phyloP scores from a whole-genome alignment of 2,329 filamentous ascomycete genomes.

The Ophiosphaerella herpotricha region DNA sequence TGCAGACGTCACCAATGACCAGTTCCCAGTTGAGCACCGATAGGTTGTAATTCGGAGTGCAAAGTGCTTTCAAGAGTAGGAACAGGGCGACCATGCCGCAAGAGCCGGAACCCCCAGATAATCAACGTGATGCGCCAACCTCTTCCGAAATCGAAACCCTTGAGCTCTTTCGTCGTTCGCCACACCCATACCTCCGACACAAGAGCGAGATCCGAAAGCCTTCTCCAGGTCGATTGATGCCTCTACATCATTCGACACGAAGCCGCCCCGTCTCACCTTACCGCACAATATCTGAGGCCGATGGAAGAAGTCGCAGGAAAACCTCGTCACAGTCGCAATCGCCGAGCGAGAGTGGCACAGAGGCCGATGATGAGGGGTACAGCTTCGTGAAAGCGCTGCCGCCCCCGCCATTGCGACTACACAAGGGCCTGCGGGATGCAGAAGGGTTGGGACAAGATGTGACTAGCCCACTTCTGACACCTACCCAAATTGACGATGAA shows the following conservation, averaged over 20 bases:
- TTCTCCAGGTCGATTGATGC: constrained; percentile 9
- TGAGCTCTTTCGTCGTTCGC: constrained; percentile 44
- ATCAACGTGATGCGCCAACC: constrained; percentile 23
- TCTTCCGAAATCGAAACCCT: constrained; percentile 34
- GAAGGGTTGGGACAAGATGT: constrained; percentile 45
- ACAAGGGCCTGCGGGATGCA: constrained; percentile 75
- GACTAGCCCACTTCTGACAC: constrained; percentile 50
- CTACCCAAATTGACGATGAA: constrained; percentile 54
- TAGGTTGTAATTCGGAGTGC: not conserved
- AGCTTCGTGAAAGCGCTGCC: constrained; percentile 79
- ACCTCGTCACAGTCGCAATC: constrained; percentile 35
- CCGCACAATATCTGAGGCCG: constrained; percentile 30
- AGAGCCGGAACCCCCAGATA: constrained; percentile 16
- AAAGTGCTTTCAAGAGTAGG: not conserved
- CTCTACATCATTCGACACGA: constrained; percentile 17
- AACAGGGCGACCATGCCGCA: constrained; percentile 7
- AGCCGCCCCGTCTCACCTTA: constrained; percentile 16
- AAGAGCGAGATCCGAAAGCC: constrained; percentile 30
- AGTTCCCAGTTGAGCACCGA: not conserved
- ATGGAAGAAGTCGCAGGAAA: constrained; percentile 34
- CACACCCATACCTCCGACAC: constrained; percentile 45
- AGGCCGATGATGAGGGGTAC: constrained; percentile 88
- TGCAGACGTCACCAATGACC: constrained; percentile 1
- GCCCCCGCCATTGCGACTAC: constrained; percentile 71
- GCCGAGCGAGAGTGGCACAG: constrained; percentile 87